These are phyloP conservation scores for Schizopora paradoxa DNA, from an alignment of 1,284 basidiomycete genomes.

Conservation along the genomic window DNA sequence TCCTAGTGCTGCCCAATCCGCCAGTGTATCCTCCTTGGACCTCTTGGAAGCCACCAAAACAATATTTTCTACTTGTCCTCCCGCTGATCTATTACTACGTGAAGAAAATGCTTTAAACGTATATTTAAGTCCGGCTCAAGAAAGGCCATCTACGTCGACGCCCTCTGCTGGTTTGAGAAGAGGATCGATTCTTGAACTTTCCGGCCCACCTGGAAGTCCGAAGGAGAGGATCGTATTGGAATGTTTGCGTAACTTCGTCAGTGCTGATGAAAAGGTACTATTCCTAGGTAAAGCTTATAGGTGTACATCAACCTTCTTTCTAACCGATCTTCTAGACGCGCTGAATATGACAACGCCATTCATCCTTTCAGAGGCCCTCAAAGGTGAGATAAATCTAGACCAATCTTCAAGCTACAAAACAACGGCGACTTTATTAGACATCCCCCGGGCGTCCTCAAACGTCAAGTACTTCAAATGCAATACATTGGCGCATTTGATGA, in stretches of 20 bases:
- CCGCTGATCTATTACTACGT: slow-evolving; percentile 48
- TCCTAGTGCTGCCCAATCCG: slow-evolving; percentile 53
- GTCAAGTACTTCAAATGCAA: slow-evolving; percentile 43
- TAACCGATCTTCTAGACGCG: slow-evolving; percentile 41
- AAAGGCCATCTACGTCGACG: too few species aligned
- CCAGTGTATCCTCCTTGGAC: too few species aligned
- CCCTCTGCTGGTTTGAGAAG: slow-evolving; percentile 54
- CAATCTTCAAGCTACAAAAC: too few species aligned
- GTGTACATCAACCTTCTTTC: slow-evolving; percentile 9
- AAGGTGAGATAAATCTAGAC: slow-evolving; percentile 30
- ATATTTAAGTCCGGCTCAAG: too few species aligned
- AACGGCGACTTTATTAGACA: slow-evolving; percentile 1
- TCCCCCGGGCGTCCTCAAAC: slow-evolving; percentile 16
- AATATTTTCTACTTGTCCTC: slow-evolving; percentile 36
- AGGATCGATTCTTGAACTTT: slow-evolving; percentile 63
- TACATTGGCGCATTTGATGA: slow-evolving; percentile 49
- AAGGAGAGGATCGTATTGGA: slow-evolving; percentile 51
- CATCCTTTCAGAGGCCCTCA: slow-evolving; percentile 36
- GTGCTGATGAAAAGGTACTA: slow-evolving; percentile 43
- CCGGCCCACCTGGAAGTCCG: slow-evolving; percentile 64
- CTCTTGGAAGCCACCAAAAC: slow-evolving; percentile 32
- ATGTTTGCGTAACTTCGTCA: slow-evolving; percentile 43
- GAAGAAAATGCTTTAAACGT: too few species aligned
- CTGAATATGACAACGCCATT: slow-evolving; percentile 58
- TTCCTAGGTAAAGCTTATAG: slow-evolving; percentile 49